A percentile compares a stretch with the other conserved stretches of the same genome.
These are phyloP conservation scores for Athelia psychrophila DNA, from an alignment of 1,284 basidiomycete species.

Conservation along the genomic window DNA sequence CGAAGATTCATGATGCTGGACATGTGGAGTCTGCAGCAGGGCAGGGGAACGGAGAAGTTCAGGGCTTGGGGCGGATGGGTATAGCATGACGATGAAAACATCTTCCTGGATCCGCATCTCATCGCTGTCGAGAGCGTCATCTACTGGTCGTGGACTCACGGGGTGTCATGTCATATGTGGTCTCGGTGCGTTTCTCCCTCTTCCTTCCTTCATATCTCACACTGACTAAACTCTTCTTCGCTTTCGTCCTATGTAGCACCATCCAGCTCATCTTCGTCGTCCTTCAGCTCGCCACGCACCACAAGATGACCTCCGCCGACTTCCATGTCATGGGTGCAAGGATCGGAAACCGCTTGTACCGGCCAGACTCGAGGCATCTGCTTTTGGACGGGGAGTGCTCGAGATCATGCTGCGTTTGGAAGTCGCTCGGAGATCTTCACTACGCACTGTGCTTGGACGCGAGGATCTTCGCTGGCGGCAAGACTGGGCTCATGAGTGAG, in stretches of 20 bases:
- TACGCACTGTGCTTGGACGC: constrained; percentile 37
- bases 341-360: constrained; percentile 44
- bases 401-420: constrained; percentile 47
- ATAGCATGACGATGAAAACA: too few relatives aligned
- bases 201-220: constrained; percentile 32
- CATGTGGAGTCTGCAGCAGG: constrained; percentile 32
- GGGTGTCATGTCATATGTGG: too few relatives aligned
- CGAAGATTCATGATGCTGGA: too few relatives aligned
- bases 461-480: constrained; percentile 38
- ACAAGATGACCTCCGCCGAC: constrained; percentile 38
- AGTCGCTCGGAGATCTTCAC: constrained; percentile 43
- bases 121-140: too few relatives aligned
- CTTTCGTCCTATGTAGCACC: too few relatives aligned
- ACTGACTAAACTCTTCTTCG: constrained; percentile 30
- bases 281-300: constrained; percentile 39
- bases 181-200: too few relatives aligned
- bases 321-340: constrained; percentile 41
- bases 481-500: constrained; percentile 39
- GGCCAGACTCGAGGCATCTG: constrained; percentile 44
- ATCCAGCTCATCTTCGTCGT: constrained; percentile 35
- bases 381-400: constrained; percentile 26
- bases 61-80: too few relatives aligned
- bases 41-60: too few relatives aligned
- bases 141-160: too few relatives aligned
- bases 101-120: too few relatives aligned